Conservation (phyloP, 169 alveolate species). For the Amoebophrya sp. region DNA sequence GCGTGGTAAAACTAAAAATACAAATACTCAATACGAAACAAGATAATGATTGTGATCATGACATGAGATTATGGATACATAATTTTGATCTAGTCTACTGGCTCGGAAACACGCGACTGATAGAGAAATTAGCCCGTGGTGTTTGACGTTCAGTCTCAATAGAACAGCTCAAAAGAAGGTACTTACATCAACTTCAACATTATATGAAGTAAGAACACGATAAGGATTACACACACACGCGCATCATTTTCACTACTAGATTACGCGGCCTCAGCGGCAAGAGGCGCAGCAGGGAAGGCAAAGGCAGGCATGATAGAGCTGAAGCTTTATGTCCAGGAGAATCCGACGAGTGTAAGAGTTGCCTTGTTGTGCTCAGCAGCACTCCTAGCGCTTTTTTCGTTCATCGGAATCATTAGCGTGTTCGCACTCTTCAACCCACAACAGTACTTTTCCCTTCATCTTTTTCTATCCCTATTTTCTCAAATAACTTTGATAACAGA, state of each 20-base stretch:
- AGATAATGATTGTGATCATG: no score
- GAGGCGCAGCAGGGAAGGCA: background rate
- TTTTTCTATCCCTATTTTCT: background rate
- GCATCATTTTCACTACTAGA: no score
- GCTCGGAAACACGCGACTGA: no score
- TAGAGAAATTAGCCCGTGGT: no score
- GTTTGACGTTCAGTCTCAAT: no score
- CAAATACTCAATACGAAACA: background rate
- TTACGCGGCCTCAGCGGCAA: background rate
- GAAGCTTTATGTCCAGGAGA: background rate
- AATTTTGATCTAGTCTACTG: no score
- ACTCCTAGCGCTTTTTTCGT: background rate
- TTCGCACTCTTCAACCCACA: background rate
- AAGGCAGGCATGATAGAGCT: background rate
- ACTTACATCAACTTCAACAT: no score
- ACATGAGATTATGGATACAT: no score
- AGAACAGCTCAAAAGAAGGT: no score
- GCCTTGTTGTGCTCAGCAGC: background rate
- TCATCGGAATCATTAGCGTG: background rate
- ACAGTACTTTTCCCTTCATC: background rate
- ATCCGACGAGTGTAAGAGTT: background rate
- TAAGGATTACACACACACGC: no score
- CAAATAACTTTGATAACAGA: background rate
- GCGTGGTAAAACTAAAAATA: background rate
- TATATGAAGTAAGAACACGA: no score